Evolutionary conservation across 1,284 basidiomycete genomes (phyloP).

Genomic region (Cryptococcus wingfieldii): DNA sequence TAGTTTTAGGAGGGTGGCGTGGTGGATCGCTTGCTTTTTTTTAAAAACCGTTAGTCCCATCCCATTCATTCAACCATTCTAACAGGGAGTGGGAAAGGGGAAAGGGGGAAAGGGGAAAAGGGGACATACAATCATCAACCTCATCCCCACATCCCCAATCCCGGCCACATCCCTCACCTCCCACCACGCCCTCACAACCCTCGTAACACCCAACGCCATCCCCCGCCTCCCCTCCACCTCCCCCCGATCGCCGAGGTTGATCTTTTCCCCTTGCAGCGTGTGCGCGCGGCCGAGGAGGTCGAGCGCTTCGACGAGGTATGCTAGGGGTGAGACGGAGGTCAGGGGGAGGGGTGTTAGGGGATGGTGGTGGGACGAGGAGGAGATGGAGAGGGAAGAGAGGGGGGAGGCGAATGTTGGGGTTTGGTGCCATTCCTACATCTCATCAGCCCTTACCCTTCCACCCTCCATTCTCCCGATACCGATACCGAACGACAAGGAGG

Average conservation of each 20-base stretch:
- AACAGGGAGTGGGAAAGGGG: neutral
- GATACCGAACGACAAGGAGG: neutral
- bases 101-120: neutral
- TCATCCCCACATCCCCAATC: slow-evolving; percentile 18
- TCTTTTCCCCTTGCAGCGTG: slow-evolving; percentile 38
- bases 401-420: slow-evolving; percentile 15
- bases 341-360: slow-evolving; percentile 8
- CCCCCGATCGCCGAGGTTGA: slow-evolving; percentile 39
- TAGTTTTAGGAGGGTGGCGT: slow-evolving; percentile 44
- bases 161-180: slow-evolving; percentile 21
- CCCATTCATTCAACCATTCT: slow-evolving; percentile 4
- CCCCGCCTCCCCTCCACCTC: slow-evolving; percentile 40
- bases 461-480: too few relatives aligned
- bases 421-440: slow-evolving; percentile 36
- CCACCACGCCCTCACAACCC: slow-evolving; percentile 41
- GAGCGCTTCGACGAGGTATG: slow-evolving; percentile 45
- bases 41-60: neutral
- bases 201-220: slow-evolving; percentile 35
- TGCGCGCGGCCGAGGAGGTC: slow-evolving; percentile 46
- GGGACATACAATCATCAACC: slow-evolving; percentile 41
- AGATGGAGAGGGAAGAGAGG: too few relatives aligned
- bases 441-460: neutral
- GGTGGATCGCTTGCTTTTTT: neutral
- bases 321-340: slow-evolving; percentile 28
- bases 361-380: slow-evolving; percentile 28